phyloP scores from a whole-genome alignment of 2,329 filamentous ascomycete species.

The Botrytis porri region DNA sequence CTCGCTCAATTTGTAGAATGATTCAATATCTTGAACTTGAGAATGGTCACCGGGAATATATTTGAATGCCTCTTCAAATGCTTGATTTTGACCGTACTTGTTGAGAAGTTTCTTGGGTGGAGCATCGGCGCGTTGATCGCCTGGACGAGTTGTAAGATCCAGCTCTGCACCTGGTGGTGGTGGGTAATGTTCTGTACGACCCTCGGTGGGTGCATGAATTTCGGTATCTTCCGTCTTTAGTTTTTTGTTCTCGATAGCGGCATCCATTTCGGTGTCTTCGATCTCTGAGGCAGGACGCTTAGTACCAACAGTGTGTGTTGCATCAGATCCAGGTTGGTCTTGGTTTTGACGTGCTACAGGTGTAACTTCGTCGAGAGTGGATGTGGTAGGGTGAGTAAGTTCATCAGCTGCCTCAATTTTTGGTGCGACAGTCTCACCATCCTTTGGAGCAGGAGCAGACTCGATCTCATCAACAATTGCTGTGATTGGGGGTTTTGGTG shows the following conservation, averaged over 20 bases:
- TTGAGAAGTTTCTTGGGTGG: slow-evolving; percentile 18
- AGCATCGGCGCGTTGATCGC: slow-evolving; percentile 28
- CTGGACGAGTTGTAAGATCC: slow-evolving; percentile 33
- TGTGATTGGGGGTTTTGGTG: slow-evolving; percentile 40
- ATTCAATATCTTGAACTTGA: slow-evolving; percentile 72
- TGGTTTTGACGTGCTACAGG: slow-evolving; percentile 38
- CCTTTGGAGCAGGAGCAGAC: slow-evolving; percentile 36
- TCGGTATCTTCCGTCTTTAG: slow-evolving; percentile 41
- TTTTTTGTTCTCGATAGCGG: slow-evolving; percentile 44
- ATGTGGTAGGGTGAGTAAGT: slow-evolving; percentile 24
- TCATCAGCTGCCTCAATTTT: slow-evolving; percentile 37
- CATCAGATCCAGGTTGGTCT: slow-evolving; percentile 28
- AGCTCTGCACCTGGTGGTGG: slow-evolving; percentile 37
- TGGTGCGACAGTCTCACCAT: slow-evolving; percentile 33
- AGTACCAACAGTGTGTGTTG: slow-evolving; percentile 31
- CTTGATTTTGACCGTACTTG: slow-evolving; percentile 40
- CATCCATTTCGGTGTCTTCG: slow-evolving; percentile 27
- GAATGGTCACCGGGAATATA: slow-evolving; percentile 73
- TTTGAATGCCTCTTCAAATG: slow-evolving; percentile 89
- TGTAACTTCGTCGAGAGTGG: slow-evolving; percentile 33
- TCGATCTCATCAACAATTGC: slow-evolving; percentile 44
- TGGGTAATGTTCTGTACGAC: slow-evolving; percentile 38
- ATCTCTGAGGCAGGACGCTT: slow-evolving; percentile 41
- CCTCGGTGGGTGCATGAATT: slow-evolving; percentile 15
- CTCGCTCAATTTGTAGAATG: slow-evolving; percentile 80